Evolutionary conservation across 2,329 filamentous ascomycete genomes (phyloP).

Genomic region (Pyricularia grisea): DNA sequence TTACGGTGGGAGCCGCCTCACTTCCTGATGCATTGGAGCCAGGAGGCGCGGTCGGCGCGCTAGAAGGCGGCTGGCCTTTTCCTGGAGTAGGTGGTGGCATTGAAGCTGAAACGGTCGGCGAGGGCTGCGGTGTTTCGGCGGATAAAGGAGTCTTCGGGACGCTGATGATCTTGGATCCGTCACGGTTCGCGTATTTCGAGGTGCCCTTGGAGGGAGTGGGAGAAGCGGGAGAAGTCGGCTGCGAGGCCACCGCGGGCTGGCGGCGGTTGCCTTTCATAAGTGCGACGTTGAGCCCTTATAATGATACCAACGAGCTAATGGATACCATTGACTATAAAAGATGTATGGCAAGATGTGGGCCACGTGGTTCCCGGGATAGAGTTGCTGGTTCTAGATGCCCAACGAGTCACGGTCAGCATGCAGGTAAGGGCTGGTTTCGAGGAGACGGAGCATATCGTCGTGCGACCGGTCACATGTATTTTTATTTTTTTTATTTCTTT

Average conservation of each 20-base stretch:
- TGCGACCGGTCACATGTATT: background rate
- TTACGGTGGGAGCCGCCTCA: conserved; percentile 38
- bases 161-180: conserved; percentile 61
- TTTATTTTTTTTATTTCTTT: no score
- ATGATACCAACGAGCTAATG: background rate
- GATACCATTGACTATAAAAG: background rate
- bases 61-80: conserved; percentile 4
- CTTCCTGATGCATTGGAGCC: conserved; percentile 1
- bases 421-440: background rate
- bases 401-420: conserved; percentile 1
- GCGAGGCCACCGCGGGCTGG: conserved; percentile 15
- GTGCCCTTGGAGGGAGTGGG: conserved; percentile 38
- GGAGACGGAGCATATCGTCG: background rate
- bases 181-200: conserved; percentile 57
- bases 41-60: background rate
- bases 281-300: background rate
- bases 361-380: background rate
- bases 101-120: conserved; percentile 29
- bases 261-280: conserved; percentile 25
- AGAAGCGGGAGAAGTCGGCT: conserved; percentile 30
- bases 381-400: background rate
- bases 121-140: conserved; percentile 43
- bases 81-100: conserved; percentile 19
- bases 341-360: background rate
- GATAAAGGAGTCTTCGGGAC: conserved; percentile 45